These are phyloP conservation scores for Xylaria sp. DNA, from an alignment of 495 filamentous ascomycete species.

Conservation along the genomic window DNA sequence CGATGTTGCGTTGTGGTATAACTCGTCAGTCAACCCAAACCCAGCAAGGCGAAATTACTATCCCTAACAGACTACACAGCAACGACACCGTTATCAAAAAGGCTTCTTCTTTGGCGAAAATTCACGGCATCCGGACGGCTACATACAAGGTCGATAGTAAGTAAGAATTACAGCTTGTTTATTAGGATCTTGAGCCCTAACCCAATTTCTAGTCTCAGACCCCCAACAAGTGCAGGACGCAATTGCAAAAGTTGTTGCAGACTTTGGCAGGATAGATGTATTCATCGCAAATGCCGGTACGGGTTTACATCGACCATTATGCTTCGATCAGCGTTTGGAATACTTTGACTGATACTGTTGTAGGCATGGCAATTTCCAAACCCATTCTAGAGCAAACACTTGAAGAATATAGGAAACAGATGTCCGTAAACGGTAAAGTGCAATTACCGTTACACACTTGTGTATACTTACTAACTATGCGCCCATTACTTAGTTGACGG, in stretches of 20 bases:
- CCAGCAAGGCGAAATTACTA: too few species aligned
- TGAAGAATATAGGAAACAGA: slow-evolving; percentile 55
- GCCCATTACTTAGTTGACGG: slow-evolving; percentile 57
- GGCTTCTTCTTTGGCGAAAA: slow-evolving; percentile 56
- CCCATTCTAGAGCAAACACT: slow-evolving; percentile 55
- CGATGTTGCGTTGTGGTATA: slow-evolving; percentile 45
- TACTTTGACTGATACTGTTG: neutral
- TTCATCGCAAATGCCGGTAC: slow-evolving; percentile 45
- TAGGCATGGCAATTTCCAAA: slow-evolving; percentile 60
- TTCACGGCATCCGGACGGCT: slow-evolving; percentile 59
- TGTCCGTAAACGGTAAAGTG: slow-evolving; percentile 46
- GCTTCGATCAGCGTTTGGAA: too few species aligned
- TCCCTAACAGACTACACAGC: slow-evolving; percentile 44
- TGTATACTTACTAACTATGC: too few species aligned
- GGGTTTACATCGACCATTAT: too few species aligned
- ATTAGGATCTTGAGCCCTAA: neutral
- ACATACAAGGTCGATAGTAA: slow-evolving; percentile 66
- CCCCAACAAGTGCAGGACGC: slow-evolving; percentile 52
- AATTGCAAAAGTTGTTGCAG: slow-evolving; percentile 49
- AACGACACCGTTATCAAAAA: slow-evolving; percentile 55
- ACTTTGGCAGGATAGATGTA: slow-evolving; percentile 53
- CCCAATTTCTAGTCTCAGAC: slow-evolving; percentile 54
- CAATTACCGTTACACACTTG: too few species aligned
- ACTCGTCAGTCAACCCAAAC: slow-evolving; percentile 49
- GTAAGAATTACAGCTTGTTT: slow-evolving; percentile 29